phyloP scores from a whole-genome alignment of 2,329 filamentous ascomycete species.

The Tolypocladium tropicale region DNA sequence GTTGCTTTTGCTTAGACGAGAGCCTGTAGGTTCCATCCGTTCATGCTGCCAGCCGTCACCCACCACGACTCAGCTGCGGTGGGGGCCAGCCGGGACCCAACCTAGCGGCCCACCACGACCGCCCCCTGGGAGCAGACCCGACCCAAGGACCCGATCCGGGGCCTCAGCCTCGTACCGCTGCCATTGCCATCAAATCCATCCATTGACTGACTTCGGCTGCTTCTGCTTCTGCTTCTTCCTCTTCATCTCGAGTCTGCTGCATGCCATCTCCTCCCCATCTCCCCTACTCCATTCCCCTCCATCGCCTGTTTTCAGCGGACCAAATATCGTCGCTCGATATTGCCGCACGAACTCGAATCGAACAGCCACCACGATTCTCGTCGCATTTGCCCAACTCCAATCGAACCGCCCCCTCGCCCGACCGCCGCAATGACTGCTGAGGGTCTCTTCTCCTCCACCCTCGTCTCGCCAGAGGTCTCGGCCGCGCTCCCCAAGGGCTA shows the following conservation, averaged over 20 bases:
- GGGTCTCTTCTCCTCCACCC: conserved; percentile 65
- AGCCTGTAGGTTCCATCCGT: too few relatives aligned
- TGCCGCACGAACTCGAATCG: too few relatives aligned
- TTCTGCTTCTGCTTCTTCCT: neutral
- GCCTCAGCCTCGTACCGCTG: neutral
- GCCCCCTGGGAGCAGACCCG: neutral
- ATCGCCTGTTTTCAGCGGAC: too few relatives aligned
- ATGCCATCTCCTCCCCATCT: neutral
- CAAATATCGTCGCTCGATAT: too few relatives aligned
- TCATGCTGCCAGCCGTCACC: too few relatives aligned
- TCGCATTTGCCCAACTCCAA: neutral
- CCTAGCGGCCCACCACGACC: neutral
- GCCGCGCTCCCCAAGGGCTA: conserved; percentile 71
- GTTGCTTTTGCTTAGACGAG: too few relatives aligned
- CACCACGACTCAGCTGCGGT: too few relatives aligned
- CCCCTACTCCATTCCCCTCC: neutral
- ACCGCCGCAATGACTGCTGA: conserved; percentile 16
- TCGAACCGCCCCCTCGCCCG: neutral
- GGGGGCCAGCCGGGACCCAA: neutral
- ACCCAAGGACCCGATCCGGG: neutral
- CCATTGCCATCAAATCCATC: neutral
- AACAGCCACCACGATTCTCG: neutral
- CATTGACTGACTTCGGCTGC: neutral
- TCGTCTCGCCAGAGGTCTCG: conserved; percentile 69
- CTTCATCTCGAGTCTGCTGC: neutral